Evolutionary conservation across 1,139 yeast species (phyloP), one percentile per base, ranked within the genome.

Genomic region (Suhomyces bolitotheri): DNA sequence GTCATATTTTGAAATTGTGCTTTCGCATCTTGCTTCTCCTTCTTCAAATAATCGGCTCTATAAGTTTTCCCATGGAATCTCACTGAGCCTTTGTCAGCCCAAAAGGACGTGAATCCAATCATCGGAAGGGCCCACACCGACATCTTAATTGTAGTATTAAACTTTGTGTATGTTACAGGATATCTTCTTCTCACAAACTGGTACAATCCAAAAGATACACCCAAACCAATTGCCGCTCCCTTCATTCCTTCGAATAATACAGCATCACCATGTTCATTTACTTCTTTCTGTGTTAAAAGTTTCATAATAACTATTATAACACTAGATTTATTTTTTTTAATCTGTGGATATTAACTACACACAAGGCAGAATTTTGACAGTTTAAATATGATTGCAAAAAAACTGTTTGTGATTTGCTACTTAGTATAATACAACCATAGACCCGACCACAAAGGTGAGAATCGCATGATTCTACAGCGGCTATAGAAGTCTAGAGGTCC

Each of bases 1-100:
- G 38, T 29, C 37, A 47, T 38, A n/a, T 34, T 34, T 21, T 43
- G 41, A 51, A 56, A 54, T 13, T 40, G 39, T 43, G 49, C 38
- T 45, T 50, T 46, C 44, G 19, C 25, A 43, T 42, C 41, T 34
- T 51, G 33, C 36, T 23, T 36, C 38, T 23, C 41, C 39, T 15
- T 47, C 49, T 16, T 51, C 60, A 30, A 60, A 15, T 54, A 65
- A 9, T 62, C 53, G 14, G 64, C 57, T 50, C 70, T 64, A 61
- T 63, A 36, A 57, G 65, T 56, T 37, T 53, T 51, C 40, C 63
- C 60, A 47, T 71, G 75, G 44, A 69, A 71, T 41, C 66, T 70
- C 40, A 70, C 62, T 7, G 74, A 67, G 20, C 76, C 76, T 43
- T 66, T 71, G 47, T 71, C 76, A 12, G 75, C 75, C 55, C 53